Base-by-base conservation (phyloP, 495 filamentous ascomycete species). In the Aspergillus nanangensis region DNA sequence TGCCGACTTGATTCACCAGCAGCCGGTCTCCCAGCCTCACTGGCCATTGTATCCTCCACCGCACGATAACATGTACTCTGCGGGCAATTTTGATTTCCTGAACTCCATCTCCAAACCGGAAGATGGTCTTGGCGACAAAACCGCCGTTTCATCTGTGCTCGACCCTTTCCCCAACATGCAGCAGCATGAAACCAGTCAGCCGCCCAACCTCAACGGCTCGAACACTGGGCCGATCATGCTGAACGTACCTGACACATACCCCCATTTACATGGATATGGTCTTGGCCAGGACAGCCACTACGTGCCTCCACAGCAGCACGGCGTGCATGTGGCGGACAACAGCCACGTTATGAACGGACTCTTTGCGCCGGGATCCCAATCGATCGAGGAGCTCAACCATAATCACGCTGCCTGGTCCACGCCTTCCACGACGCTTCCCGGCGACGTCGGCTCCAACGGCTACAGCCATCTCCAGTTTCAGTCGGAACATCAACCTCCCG, bases 41-140 rank as follows among this genome's bases (percentile, higher is more conserved):
- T 73, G 70, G 70, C 58, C 67, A 7, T 44, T 70, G 43, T 73
- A 71, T 36, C 51, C 48, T 24, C 51, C 61, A 2, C 56, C 63
- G 19, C 63, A 69, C 43, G 70, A 73, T 15, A 64, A 61, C 51
- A 57, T 71, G 9, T 71, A 65, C 50, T 45, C 67, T 0, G 56
- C 57, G 5, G 53, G 60, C 2, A 42, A 62, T 0, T 62, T 69
- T 22, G 70, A 71, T 44, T 68, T 71, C 29, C 47, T 71, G 45
- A 53, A 55, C 39, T 43, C 60, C 20, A 71, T 73, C 46, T 61
- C 61, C 36, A 67, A 64, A 44, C 23, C 60, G 1, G 70, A 71
- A 53, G 68, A 69, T 32, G 52, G 53, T 9, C 50, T 70, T 4
- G 55, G 51, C n/a, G 65, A 71, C 41, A 73, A 70, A 41, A 65